Percentiles rank a stretch among this genome's conserved stretches.
phyloP scores from a whole-genome alignment of 352 stramenopile species.

The Globisporangium barbulae region DNA sequence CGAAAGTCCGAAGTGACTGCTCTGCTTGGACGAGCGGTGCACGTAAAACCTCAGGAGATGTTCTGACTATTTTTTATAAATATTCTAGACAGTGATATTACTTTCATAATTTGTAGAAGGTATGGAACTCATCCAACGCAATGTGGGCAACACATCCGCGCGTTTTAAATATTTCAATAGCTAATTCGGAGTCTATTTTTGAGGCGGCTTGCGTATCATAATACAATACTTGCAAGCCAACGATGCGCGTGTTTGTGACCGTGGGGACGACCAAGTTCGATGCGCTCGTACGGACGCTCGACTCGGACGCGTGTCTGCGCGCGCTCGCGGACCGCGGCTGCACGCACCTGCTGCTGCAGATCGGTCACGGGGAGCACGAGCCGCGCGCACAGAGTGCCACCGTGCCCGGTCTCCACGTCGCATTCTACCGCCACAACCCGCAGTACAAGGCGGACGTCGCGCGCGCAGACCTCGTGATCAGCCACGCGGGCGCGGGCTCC shows the following conservation, averaged over 20 bases:
- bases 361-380: conserved; percentile 66
- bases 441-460: conserved; percentile 90
- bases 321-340: conserved; percentile 56
- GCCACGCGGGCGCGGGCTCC: conserved; percentile 92
- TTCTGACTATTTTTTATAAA: background rate
- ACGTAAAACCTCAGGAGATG: background rate
- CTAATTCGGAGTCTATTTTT: background rate
- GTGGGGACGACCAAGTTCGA: conserved; percentile 95
- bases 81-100: too few species aligned
- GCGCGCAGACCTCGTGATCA: conserved; percentile 91
- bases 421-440: conserved; percentile 89
- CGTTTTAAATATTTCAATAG: background rate
- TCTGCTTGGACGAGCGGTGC: conserved; percentile 8
- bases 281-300: conserved; percentile 72
- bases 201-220: background rate
- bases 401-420: conserved; percentile 36
- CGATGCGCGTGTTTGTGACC: conserved; percentile 82
- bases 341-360: conserved; percentile 70
- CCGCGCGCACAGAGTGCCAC: conserved; percentile 22
- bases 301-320: conserved; percentile 53
- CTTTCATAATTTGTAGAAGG: too few species aligned
- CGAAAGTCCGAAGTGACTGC: background rate
- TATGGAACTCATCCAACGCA: too few species aligned
- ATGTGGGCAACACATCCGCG: too few species aligned
- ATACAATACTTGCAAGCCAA: background rate